Evolutionary conservation across 164 flowering plant genomes (phyloP).

Genomic region (Chimonanthus praecox): DNA sequence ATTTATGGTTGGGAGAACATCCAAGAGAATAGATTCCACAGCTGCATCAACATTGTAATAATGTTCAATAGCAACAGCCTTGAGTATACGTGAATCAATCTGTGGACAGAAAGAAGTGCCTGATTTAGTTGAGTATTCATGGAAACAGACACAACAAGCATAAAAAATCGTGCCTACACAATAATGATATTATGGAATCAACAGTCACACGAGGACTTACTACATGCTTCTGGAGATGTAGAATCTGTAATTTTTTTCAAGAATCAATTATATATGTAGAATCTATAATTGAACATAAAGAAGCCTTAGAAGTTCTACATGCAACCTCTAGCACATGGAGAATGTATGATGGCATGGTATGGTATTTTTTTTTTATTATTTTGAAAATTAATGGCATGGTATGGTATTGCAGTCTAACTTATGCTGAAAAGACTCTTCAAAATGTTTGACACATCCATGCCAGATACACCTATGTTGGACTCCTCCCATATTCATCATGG

Average conservation of each 20-base stretch:
- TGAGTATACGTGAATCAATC: conserved; percentile 72
- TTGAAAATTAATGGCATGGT: too few relatives aligned
- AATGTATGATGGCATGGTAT: too few relatives aligned
- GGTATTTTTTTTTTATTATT: too few relatives aligned
- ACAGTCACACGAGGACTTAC: not conserved
- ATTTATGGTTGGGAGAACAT: conserved; percentile 46
- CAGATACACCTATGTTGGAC: too few relatives aligned
- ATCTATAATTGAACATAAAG: too few relatives aligned
- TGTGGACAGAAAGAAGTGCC: conserved; percentile 11
- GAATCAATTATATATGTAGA: too few relatives aligned
- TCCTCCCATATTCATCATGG: too few relatives aligned
- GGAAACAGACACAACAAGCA: not conserved
- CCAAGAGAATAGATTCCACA: conserved; percentile 52
- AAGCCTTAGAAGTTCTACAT: too few relatives aligned
- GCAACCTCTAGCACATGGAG: too few relatives aligned
- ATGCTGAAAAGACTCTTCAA: too few relatives aligned
- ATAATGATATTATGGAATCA: not conserved
- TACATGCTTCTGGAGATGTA: not conserved
- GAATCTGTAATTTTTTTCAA: not conserved
- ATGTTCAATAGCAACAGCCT: conserved; percentile 86
- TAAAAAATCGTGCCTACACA: not conserved
- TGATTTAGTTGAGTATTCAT: not conserved
- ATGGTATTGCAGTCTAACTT: too few relatives aligned
- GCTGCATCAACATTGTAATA: conserved; percentile 63
- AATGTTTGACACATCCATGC: too few relatives aligned